Conservation (phyloP, 345 rosid species). For the Gossypium herbaceum region DNA sequence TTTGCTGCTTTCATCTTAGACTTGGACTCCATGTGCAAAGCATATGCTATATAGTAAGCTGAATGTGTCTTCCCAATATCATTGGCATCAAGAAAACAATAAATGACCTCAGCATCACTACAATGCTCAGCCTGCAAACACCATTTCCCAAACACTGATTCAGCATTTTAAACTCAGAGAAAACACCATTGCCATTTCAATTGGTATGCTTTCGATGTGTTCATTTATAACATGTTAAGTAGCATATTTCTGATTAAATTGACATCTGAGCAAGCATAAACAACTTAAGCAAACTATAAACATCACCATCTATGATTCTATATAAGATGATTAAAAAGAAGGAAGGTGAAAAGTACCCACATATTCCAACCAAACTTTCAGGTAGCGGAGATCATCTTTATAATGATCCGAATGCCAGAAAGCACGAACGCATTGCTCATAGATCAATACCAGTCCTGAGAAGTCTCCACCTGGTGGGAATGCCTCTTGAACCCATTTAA, state of each 20-base stretch:
- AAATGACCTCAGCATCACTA: conserved; percentile 69
- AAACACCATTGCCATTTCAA: no score
- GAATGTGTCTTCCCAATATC: conserved; percentile 72
- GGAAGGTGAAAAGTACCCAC: conserved; percentile 35
- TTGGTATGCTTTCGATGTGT: no score
- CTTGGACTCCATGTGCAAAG: conserved; percentile 72
- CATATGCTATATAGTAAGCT: conserved; percentile 57
- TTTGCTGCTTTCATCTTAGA: conserved; percentile 69
- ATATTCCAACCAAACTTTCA: conserved; percentile 96
- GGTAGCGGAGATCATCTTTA: conserved; percentile 90
- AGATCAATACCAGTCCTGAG: conserved; percentile 73
- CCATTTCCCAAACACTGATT: conserved; percentile 6
- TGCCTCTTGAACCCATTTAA: conserved; percentile 92
- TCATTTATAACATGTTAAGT: background rate
- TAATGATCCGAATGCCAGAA: conserved; percentile 80
- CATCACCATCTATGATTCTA: background rate
- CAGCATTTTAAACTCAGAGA: background rate
- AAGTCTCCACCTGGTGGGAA: conserved; percentile 79
- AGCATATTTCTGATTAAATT: background rate
- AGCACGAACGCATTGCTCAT: conserved; percentile 86
- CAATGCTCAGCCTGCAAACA: conserved; percentile 75
- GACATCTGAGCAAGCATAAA: background rate
- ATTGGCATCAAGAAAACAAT: conserved; percentile 72
- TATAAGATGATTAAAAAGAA: background rate
- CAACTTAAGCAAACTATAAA: background rate